Evolutionary conservation across 192 early-diverging fungal genomes (phyloP), one percentile per base, ranked within the genome.

Genomic region (Gamsiella multidivaricata): DNA sequence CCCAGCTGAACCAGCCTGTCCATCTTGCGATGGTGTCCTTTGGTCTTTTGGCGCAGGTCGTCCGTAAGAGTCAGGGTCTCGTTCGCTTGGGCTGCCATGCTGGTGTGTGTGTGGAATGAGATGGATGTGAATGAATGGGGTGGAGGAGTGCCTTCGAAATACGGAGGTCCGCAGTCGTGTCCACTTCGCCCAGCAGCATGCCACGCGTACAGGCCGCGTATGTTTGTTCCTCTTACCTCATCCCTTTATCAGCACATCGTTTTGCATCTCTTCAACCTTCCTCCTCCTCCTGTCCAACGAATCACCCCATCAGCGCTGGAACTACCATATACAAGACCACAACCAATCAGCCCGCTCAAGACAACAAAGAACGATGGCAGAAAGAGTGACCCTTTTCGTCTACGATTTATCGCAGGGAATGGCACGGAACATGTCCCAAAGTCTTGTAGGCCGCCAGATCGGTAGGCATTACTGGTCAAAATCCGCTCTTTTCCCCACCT

Each of bases 341-440:
- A 12, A 63, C 14, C 31, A 39, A 39, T 6, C 49, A 18, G 6
- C 41, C 2, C 15, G 18, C 22, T 10, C 32, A 4, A 33, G 11
- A 29, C 17, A 53, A 18, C 18, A 18, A 1, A 11, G 25, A 0
- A 26, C 37, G 14, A 78, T 78, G 74, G 29, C 74, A 3, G 63
- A 60, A 26, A 61, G 32, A 45, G 86, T 90, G 8, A 82, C 82
- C 28, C 63, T 90, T 25, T 86, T 81, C 54, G 79, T 90, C 11
- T 91, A 91, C 60, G 91, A 91, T 80, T 57, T 91, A 12, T 87
- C 86, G 2, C 78, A 80, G 31, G 94, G 95, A 52, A 91, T 96
- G 89, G 95, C 95, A 7, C 81, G 85, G 22, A 62, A 74, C 64
- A 81, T 94, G 72, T 92, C 91, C 2, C 17, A 83, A 47, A 75